phyloP scores from a whole-genome alignment of 78 protist species.

The Pelomyxa schiedti region DNA sequence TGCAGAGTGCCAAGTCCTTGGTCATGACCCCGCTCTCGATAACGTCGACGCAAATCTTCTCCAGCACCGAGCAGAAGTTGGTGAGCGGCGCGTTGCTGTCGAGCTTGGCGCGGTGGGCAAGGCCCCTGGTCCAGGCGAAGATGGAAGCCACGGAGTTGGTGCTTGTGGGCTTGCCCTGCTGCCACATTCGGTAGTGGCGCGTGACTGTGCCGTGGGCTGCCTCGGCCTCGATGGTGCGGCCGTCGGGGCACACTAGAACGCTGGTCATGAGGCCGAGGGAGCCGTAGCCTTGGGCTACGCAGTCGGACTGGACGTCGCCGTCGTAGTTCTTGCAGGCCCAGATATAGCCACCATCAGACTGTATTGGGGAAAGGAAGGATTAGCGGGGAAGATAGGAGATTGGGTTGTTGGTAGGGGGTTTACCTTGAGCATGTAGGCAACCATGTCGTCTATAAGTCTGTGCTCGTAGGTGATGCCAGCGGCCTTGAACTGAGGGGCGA shows the following conservation, averaged over 20 bases:
- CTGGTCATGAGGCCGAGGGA: slow-evolving; percentile 91
- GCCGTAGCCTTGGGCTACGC: slow-evolving; percentile 68
- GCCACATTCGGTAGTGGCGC: slow-evolving; percentile 73
- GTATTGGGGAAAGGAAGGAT: background rate
- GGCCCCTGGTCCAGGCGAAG: slow-evolving; percentile 91
- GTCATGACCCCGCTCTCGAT: slow-evolving; percentile 62
- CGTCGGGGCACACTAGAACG: slow-evolving; percentile 78
- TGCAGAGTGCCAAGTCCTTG: slow-evolving; percentile 63
- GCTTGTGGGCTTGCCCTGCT: slow-evolving; percentile 56
- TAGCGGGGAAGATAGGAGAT: background rate
- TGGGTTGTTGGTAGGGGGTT: slow-evolving; percentile 9
- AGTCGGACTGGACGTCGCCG: slow-evolving; percentile 92
- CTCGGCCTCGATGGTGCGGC: slow-evolving; percentile 77
- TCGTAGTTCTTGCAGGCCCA: slow-evolving; percentile 97
- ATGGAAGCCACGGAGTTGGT: slow-evolving; percentile 87
- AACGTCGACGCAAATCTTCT: slow-evolving; percentile 35
- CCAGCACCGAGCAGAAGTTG: slow-evolving; percentile 34
- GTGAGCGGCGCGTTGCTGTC: slow-evolving; percentile 60
- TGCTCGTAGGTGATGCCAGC: slow-evolving; percentile 74
- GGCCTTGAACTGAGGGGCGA: slow-evolving; percentile 13
- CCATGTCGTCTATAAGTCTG: slow-evolving; percentile 90
- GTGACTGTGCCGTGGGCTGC: slow-evolving; percentile 96
- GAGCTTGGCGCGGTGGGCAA: slow-evolving; percentile 76
- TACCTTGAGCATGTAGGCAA: slow-evolving; percentile 58
- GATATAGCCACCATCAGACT: slow-evolving; percentile 62